These are phyloP conservation scores for Citeromyces matritensis DNA, from an alignment of 805 yeast species.

Conservation along the genomic window DNA sequence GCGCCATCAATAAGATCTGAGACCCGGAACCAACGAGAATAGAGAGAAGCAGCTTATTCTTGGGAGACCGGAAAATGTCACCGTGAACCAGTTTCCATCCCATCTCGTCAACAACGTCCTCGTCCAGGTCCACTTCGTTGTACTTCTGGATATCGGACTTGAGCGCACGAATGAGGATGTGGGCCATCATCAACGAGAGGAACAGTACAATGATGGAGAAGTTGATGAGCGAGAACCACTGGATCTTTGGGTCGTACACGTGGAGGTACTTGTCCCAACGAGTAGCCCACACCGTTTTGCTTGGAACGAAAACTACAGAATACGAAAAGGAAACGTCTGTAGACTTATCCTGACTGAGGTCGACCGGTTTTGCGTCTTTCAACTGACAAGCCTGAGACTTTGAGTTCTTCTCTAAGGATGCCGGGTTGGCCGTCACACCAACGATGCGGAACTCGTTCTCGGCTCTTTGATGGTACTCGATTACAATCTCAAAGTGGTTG, in stretches of 20 bases:
- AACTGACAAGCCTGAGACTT: conserved; percentile 5
- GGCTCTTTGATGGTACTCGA: conserved; percentile 73
- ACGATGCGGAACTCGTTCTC: conserved; percentile 70
- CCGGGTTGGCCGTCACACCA: conserved; percentile 71
- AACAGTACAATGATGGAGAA: conserved; percentile 71
- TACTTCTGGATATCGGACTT: conserved; percentile 77
- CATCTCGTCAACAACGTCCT: conserved; percentile 78
- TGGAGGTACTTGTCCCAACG: conserved; percentile 97
- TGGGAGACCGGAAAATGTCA: conserved; percentile 4
- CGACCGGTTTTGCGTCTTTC: conserved; percentile 22
- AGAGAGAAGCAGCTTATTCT: conserved; percentile 40
- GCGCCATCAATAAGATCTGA: conserved; percentile 67
- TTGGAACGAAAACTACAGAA: conserved; percentile 57
- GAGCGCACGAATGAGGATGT: conserved; percentile 64
- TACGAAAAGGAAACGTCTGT: conserved; percentile 69
- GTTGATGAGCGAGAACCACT: conserved; percentile 88
- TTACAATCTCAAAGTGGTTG: conserved; percentile 66
- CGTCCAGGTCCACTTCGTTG: conserved; percentile 79
- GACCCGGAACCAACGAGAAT: conserved; percentile 79
- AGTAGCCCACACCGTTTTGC: conserved; percentile 86
- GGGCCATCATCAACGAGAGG: conserved; percentile 64
- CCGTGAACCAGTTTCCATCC: conserved; percentile 98
- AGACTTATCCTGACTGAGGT: conserved; percentile 30
- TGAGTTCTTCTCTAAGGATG: conserved; percentile 22
- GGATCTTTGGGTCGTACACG: conserved; percentile 83